Conservation (phyloP, 1,284 basidiomycete species). For the Cryptococcus maquisensis region DNA sequence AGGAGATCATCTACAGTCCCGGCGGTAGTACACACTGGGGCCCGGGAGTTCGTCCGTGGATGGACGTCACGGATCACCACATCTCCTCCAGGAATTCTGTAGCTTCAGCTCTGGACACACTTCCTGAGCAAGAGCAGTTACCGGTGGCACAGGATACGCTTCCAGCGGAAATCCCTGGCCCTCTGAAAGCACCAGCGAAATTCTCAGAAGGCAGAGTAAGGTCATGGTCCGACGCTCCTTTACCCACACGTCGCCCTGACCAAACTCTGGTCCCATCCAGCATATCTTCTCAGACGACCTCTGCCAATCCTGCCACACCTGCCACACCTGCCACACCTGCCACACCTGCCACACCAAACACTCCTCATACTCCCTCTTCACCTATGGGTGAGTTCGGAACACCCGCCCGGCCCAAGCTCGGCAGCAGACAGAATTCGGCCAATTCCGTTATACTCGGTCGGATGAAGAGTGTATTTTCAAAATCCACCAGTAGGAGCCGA, state of each 20-base stretch:
- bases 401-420: slow-evolving; percentile 26
- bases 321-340: slow-evolving; percentile 4
- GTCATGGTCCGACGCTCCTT: slow-evolving; percentile 36
- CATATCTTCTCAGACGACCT: not conserved
- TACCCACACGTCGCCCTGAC: slow-evolving; percentile 5
- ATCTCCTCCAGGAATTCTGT: slow-evolving; percentile 20
- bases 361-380: slow-evolving; percentile 4
- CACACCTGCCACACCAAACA: slow-evolving; percentile 9
- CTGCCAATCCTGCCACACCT: not conserved
- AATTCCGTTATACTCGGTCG: slow-evolving; percentile 38
- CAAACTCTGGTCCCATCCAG: not conserved
- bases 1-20: slow-evolving; percentile 29
- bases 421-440: slow-evolving; percentile 33
- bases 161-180: not conserved
- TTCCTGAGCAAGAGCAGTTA: slow-evolving; percentile 20
- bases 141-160: not conserved
- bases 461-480: slow-evolving; percentile 38
- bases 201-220: slow-evolving; percentile 17
- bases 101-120: slow-evolving; percentile 18
- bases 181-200: slow-evolving; percentile 1
- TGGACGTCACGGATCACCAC: slow-evolving; percentile 22
- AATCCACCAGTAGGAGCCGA: slow-evolving; percentile 22
- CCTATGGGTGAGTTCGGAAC: not conserved
- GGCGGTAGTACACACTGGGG: slow-evolving; percentile 23
- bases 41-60: slow-evolving; percentile 33